Evolutionary conservation across 306 rosid species (phyloP).

Genomic region (Arachis hypogaea): DNA sequence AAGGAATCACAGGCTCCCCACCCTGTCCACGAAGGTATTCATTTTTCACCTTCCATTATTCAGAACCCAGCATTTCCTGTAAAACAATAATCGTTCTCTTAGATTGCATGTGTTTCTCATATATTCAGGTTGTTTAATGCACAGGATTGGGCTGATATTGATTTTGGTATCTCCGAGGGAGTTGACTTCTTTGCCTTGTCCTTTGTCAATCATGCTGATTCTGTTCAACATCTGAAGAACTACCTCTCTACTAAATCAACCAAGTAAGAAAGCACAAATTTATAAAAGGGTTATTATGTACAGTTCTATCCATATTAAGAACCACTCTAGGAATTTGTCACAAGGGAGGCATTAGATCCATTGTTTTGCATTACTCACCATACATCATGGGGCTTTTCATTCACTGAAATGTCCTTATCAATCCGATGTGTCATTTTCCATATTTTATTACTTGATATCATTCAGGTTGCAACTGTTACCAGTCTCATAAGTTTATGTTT

Average conservation of each 20-base stretch:
- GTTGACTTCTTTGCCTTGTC: slow-evolving; percentile 84
- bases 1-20: slow-evolving; percentile 66
- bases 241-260: slow-evolving; percentile 68
- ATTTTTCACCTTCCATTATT: slow-evolving; percentile 3
- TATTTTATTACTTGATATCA: slow-evolving; percentile 8
- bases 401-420: neutral
- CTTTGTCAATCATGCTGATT: slow-evolving; percentile 67
- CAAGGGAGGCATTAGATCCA: neutral
- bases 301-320: neutral
- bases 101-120: slow-evolving; percentile 15
- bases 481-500: neutral
- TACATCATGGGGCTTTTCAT: slow-evolving; percentile 1
- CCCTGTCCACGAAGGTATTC: slow-evolving; percentile 72
- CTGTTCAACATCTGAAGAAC: slow-evolving; percentile 66
- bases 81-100: neutral
- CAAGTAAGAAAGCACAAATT: slow-evolving; percentile 54
- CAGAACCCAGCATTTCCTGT: neutral
- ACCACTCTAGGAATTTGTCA: slow-evolving; percentile 14
- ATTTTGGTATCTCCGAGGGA: slow-evolving; percentile 77
- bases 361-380: neutral
- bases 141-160: slow-evolving; percentile 90
- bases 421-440: neutral
- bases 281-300: slow-evolving; percentile 15
- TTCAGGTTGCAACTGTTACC: slow-evolving; percentile 16
- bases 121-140: slow-evolving; percentile 19